Base-by-base conservation (phyloP, 1,139 yeast species). In the Neolecta irregularis region DNA sequence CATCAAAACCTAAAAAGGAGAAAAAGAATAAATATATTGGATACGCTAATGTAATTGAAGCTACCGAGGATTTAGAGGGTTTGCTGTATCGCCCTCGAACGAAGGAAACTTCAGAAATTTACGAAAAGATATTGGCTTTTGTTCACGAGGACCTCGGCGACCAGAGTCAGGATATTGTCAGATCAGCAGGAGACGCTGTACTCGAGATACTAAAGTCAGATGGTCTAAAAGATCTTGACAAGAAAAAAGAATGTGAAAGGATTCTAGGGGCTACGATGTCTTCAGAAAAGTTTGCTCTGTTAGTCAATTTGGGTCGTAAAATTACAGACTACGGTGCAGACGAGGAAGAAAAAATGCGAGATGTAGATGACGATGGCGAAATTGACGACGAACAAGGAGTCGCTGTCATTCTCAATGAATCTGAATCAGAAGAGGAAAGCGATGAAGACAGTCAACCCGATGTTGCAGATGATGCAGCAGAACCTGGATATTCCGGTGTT, bases 141-240 rank as follows among this genome's bases (percentile, higher is more conserved):
- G 64, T 70, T 5, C 61, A 62, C 9, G 46, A 51, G 2, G 53
- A 60, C 28, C 51, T 72, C 23, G 74, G 67, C 15, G 83, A 75
- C 49, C 64, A 68, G 9, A 65, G 78, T 2, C 72, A 71, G 32
- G 72, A 68, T 26, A 60, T 65, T 1, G 54, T 72, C 2, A 46
- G 65, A 4, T 62, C 68, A 17, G 72, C 62, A 1, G 71, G 91
- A 1, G 95, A 83, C 50, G 61, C 76, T 5, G 52, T 77, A 1
- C 53, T 83, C 29, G 74, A 69, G 42, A 55, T 66, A 0, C 52
- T 83, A 40, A 75, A 74, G 48, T 64, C 62, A 37, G 74, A 64
- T 2, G 42, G 39, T 5, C 39, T 50, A 40, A 65, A 57, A 37
- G 77, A 59, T 36, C 49, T 50, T 1, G 57, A 55, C 32, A 61